Evolutionary conservation across 2,329 filamentous ascomycete genomes (phyloP), one percentile per base, ranked within the genome.

Genomic region (Sarocladium kiliense): DNA sequence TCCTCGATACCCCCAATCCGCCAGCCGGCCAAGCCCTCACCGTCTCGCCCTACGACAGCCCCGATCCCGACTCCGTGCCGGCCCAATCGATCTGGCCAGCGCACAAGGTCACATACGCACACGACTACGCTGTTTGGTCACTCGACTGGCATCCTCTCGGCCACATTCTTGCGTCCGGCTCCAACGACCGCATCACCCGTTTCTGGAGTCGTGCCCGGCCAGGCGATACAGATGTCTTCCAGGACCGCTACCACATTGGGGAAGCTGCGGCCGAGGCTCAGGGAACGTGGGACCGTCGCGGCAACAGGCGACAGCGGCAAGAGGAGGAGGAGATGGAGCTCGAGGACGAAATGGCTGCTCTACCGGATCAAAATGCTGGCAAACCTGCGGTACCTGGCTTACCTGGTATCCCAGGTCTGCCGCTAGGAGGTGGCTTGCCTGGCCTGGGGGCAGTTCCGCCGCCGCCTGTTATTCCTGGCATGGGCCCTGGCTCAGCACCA

Each of bases 131-230:
- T 18, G 94, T 99, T 60, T 99, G 94, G 94, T 96, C 92, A 18
- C 81, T 99, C 51, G 92, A 97, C 74, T 99, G 94, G 92, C 94
- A 99, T 68, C 94, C 94, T 1, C 79, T 97, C 0, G 94, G 94
- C 26, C 94, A 99, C 66, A 93, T 99, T 59, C 81, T 99, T 7
- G 92, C 92, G 1, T 96, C 93, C 2, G 94, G 94, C 12, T 96
- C 92, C 11, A 97, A 99, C 69, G 94, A 99, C 69, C 87, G 94
- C 39, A 92, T 96, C 58, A 97, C 94, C 2, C 86, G 94, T 49
- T 99, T 99, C 75, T 99, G 94, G 94, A 91, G 92, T 3, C 86
- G 94, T 41, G 84, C 91, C 16, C 80, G 94, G 49, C 94, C 94
- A 1, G 94, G 94, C 50, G 93, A 97, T 62, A 82, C 80, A n/a